Evolutionary conservation across 2,329 filamentous ascomycete species (phyloP).

Genomic region (Trichoderma endophyticum): DNA sequence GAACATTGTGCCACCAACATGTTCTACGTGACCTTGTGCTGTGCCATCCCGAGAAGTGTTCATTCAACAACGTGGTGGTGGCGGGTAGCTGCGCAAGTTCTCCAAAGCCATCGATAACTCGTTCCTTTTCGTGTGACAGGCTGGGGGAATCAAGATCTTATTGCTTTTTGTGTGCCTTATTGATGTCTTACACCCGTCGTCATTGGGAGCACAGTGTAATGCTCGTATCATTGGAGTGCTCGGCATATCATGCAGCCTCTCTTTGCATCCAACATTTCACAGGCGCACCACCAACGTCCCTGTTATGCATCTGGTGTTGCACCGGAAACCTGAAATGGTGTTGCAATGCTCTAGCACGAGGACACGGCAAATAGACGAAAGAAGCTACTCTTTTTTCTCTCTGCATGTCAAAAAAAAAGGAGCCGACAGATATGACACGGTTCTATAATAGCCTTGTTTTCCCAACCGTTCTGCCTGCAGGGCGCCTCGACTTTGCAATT

Average conservation of each 20-base stretch:
- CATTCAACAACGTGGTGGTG: conserved; percentile 15
- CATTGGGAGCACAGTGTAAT: neutral
- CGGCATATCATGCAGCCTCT: neutral
- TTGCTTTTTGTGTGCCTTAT: neutral
- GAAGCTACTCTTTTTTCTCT: neutral
- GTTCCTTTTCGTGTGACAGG: neutral
- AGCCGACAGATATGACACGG: neutral
- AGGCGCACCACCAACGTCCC: neutral
- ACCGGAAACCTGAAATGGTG: neutral
- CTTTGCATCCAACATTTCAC: neutral
- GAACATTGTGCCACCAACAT: neutral
- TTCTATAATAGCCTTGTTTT: conserved; percentile 4
- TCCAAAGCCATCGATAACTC: neutral
- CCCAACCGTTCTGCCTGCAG: neutral
- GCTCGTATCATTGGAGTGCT: conserved; percentile 9
- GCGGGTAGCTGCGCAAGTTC: neutral
- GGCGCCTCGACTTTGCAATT: neutral
- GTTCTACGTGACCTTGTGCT: neutral
- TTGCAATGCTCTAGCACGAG: neutral
- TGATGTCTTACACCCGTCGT: conserved; percentile 9
- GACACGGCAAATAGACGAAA: neutral
- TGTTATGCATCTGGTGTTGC: neutral
- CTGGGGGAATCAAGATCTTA: conserved; percentile 11
- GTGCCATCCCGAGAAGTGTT: conserved; percentile 6
- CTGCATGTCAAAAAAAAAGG: neutral